Percentiles rank a stretch among this genome's conserved stretches.
phyloP scores from a whole-genome alignment of 805 yeast species.

The Suhomyces emberorum region DNA sequence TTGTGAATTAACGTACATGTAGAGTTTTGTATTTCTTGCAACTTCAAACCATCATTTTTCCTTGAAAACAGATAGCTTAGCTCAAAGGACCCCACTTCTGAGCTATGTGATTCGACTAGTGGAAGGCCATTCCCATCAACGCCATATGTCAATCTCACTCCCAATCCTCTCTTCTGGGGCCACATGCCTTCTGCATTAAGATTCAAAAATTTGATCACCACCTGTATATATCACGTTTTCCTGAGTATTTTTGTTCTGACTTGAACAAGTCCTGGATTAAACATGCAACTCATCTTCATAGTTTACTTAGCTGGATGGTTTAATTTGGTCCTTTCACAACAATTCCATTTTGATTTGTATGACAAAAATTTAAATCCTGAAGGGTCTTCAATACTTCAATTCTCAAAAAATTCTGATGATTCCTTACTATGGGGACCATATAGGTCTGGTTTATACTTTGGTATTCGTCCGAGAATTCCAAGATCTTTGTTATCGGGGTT shows the following conservation, averaged over 20 bases:
- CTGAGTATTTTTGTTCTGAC: no score
- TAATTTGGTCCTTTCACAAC: no score
- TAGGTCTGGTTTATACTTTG: constrained; percentile 80
- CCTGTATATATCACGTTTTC: no score
- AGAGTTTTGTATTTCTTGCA: constrained; percentile 4
- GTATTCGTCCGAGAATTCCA: constrained; percentile 80
- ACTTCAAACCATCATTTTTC: constrained; percentile 3
- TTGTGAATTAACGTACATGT: neutral
- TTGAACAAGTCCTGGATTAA: no score
- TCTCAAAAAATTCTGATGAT: constrained; percentile 16
- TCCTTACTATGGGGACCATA: constrained; percentile 83
- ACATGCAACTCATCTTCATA: no score
- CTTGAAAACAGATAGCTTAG: constrained; percentile 6
- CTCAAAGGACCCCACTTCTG: neutral
- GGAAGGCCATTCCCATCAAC: constrained; percentile 13
- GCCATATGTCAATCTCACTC: constrained; percentile 15
- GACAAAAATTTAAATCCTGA: constrained; percentile 1
- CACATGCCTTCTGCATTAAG: no score
- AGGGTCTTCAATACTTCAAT: constrained; percentile 6
- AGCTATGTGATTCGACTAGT: neutral
- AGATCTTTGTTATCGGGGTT: constrained; percentile 72
- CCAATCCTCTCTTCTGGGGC: constrained; percentile 16
- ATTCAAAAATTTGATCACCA: no score
- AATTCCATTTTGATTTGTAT: constrained; percentile 20
- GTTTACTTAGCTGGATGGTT: no score